Percentiles rank a stretch among this genome's conserved stretches.
Conservation (phyloP, 305 asterid species). For the Striga hermonthica region DNA sequence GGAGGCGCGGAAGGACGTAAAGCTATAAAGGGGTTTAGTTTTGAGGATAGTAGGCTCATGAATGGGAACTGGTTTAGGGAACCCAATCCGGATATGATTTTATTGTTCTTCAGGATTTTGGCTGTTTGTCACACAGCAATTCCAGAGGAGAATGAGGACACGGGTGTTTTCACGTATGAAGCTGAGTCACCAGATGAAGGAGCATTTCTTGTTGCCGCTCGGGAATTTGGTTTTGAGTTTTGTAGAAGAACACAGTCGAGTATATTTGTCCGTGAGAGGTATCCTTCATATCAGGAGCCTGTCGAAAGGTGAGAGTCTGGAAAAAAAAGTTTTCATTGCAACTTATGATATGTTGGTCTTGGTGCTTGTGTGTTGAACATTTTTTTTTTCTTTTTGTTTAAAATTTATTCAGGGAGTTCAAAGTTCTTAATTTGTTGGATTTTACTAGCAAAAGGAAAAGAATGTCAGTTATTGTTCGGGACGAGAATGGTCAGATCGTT, state of each 20-base stretch:
- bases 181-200: constrained; percentile 98
- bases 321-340: constrained; percentile 6
- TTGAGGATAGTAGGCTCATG: constrained; percentile 77
- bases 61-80: constrained; percentile 68
- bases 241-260: constrained; percentile 75
- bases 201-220: constrained; percentile 84
- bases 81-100: constrained; percentile 51
- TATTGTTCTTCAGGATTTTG: constrained; percentile 70
- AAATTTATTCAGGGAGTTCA: constrained; percentile 59
- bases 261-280: constrained; percentile 64
- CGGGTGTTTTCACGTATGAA: constrained; percentile 58
- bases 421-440: constrained; percentile 75
- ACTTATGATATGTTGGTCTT: constrained; percentile 7
- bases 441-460: constrained; percentile 91
- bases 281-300: constrained; percentile 55
- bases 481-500: constrained; percentile 64
- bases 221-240: constrained; percentile 92
- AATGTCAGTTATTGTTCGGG: constrained; percentile 76
- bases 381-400: not conserved
- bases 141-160: constrained; percentile 68
- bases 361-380: constrained; percentile 18
- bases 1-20: constrained; percentile 38
- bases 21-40: constrained; percentile 73
- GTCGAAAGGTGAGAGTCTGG: constrained; percentile 59
- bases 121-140: constrained; percentile 91